These are phyloP conservation scores for Colletotrichum cuscutae DNA, from an alignment of 2,329 filamentous ascomycete genomes.

Conservation along the genomic window DNA sequence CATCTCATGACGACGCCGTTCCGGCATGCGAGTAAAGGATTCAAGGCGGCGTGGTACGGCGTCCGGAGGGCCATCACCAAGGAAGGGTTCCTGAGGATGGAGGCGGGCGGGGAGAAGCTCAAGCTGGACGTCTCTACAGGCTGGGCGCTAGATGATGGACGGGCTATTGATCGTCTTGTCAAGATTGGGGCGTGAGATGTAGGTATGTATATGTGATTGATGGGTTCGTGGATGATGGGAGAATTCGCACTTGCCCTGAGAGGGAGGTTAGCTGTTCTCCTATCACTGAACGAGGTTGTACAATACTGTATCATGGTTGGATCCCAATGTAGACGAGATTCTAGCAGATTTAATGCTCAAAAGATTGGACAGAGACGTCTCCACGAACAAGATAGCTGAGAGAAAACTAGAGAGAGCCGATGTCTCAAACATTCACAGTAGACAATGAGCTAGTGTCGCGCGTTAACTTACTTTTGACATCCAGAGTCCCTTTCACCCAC, in stretches of 20 bases:
- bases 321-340: background rate
- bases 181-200: conserved; percentile 2
- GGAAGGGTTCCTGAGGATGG: conserved; percentile 65
- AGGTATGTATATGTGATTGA: no score
- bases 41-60: conserved; percentile 54
- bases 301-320: background rate
- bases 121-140: conserved; percentile 68
- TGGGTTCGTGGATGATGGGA: background rate
- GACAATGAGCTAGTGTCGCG: no score
- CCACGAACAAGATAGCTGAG: background rate
- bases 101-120: conserved; percentile 58
- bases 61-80: conserved; percentile 63
- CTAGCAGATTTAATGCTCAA: background rate
- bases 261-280: background rate
- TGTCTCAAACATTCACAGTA: no score
- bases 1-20: conserved; percentile 69
- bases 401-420: background rate
- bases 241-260: background rate
- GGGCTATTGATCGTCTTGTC: conserved; percentile 66
- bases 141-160: conserved; percentile 69
- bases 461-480: no score
- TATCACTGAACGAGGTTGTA: background rate
- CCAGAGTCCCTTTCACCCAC: background rate
- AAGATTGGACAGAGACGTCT: background rate
- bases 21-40: conserved; percentile 56